phyloP scores from a whole-genome alignment of 495 filamentous ascomycete species.

The Polyplosphaeria fusca region DNA sequence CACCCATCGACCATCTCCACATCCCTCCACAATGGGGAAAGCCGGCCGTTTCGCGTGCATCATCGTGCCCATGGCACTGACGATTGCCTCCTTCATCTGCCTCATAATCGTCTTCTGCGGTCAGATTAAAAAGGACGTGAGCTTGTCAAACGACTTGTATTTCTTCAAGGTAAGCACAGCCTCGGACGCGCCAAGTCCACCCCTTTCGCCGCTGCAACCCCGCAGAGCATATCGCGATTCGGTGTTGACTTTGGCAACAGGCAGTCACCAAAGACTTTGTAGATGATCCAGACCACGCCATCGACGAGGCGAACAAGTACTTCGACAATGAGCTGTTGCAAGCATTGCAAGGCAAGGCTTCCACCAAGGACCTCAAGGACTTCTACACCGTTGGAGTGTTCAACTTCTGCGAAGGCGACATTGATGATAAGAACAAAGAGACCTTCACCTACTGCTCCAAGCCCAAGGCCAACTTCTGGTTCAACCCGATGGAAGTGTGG shows the following conservation, averaged over 20 bases:
- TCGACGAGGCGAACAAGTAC: slow-evolving; percentile 16
- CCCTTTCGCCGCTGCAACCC: neutral
- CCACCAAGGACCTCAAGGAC: slow-evolving; percentile 55
- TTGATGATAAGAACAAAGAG: slow-evolving; percentile 51
- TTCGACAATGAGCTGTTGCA: slow-evolving; percentile 37
- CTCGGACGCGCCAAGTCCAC: neutral
- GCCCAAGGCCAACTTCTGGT: slow-evolving; percentile 67
- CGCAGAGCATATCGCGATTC: neutral
- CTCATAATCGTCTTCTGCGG: slow-evolving; percentile 69
- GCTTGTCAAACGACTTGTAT: slow-evolving; percentile 54
- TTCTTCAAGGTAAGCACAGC: slow-evolving; percentile 61
- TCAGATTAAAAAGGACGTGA: slow-evolving; percentile 62
- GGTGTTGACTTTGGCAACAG: slow-evolving; percentile 26
- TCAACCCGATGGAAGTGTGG: slow-evolving; percentile 66
- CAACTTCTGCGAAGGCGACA: slow-evolving; percentile 75
- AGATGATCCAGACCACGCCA: slow-evolving; percentile 11
- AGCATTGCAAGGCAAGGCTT: slow-evolving; percentile 25
- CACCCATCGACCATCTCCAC: neutral
- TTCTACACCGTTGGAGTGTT: slow-evolving; percentile 80
- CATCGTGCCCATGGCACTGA: slow-evolving; percentile 72
- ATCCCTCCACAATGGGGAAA: slow-evolving; percentile 58
- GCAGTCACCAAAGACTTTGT: slow-evolving; percentile 36
- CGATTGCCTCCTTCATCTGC: slow-evolving; percentile 67
- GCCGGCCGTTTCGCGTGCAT: slow-evolving; percentile 76
- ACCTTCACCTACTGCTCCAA: slow-evolving; percentile 52